Base-by-base conservation (phyloP, 1,284 basidiomycete genomes). In the Cutaneotrichosporon sp. region DNA sequence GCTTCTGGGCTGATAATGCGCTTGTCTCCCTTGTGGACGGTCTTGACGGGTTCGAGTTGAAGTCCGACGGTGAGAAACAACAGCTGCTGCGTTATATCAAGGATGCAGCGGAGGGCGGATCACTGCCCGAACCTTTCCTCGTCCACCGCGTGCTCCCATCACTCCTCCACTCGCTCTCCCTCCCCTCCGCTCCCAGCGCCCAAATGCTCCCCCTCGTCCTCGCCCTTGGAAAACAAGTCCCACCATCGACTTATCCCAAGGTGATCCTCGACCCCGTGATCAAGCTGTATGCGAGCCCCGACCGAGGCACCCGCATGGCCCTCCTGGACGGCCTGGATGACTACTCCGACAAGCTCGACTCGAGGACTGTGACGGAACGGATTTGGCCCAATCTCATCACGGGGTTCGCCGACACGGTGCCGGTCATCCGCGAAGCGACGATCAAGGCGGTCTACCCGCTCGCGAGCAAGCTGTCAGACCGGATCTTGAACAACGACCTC, bases 311-410 rank as follows among this genome's bases (percentile, higher is more conserved):
- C 19, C 81, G 94, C 25, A 94, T 98, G 86, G 91, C 90, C 1
- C 75, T 98, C 33, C 80, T 98, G 12, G 92, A 97, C 41, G 84
- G 87, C 33, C 74, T 98, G 32, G 78, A 83, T 2, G 84, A 90
- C 57, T 97, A 91, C 68, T 83, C 82, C 1, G 89, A 94, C 46
- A 89, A 87, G 66, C 75, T 98, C 50, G 91, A 96, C 67, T 85
- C 86, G 67, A 87, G 85, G 71, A 83, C 79, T 0, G 89, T 97
- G 1, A 80, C 80, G 41, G 88, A 94, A 46, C 90, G 89, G 68
- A 81, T 99, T 12, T 99, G 93, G 84, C 93, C 94, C 1, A 82
- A 92, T 76, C 77, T 98, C 61, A 91, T 91, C 82, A 90, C 90
- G 3, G 96, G 96, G 0, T 97, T 99, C 68, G 82, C 86, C 4